Evolutionary conservation across 345 rosid genomes (phyloP), one percentile per base, ranked within the genome.

Genomic region (Populus euphratica): DNA sequence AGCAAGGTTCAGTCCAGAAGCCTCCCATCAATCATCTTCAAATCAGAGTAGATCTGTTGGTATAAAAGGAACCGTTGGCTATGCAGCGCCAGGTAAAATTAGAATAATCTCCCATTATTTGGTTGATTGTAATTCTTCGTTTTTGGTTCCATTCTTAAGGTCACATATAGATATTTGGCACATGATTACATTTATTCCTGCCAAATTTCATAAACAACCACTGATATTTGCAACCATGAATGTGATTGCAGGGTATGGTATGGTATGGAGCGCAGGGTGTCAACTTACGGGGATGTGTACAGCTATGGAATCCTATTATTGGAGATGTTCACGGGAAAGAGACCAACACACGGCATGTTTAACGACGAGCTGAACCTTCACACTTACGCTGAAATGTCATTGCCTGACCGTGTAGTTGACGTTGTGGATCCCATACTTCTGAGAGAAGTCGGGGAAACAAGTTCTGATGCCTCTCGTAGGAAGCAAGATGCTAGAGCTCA

Each of bases 301-400:
- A 83, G 84, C 79, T 83, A 33, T 35, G 86, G 88, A 18, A 80
- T 83, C 68, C 31, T 85, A 11, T 31, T 85, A 79, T 62, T 85
- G 31, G 88, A 85, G 83, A 44, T 49, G 79, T 64, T 29, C 35
- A 75, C 54, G 17, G 77, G 77, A 50, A 73, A 73, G 18, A 78
- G 25, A 49, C 81, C 76, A 2, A 64, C 72, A 8, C 73, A 79
- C 35, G 62, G 33, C 47, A 61, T 69, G 71, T 80, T 80, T 50
- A 11, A 5, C 0, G 76, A 31, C 16, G 81, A 67, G 50, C 25
- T 10, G 67, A 72, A 62, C 33, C 67, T 62, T 27, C 35, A 62
- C 67, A 62, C 11, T 25, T 25, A 23, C 8, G 3, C 17, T 23
- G 11, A 25, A 62, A 62, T 5, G 17, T 5, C 33, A 10, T 62